Evolutionary conservation across 805 yeast genomes (phyloP), one percentile per base, ranked within the genome.

Genomic region (Wickerhamomyces hampshirensis): DNA sequence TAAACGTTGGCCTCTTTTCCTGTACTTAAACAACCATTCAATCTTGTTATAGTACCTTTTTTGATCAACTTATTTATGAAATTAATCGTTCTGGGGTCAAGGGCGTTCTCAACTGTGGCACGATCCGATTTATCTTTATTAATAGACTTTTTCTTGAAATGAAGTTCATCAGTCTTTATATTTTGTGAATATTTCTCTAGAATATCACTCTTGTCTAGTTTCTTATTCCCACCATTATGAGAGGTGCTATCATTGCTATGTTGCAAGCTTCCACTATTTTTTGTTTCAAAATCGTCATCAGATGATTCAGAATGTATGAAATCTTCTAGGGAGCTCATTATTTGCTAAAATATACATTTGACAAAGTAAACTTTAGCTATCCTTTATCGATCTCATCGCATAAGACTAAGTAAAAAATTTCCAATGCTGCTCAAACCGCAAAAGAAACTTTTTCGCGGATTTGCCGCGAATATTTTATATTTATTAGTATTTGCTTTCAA

Each of bases 1-100:
- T 93, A 93, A 1, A 93, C 97, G 54, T 93, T 93, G n/a, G 98
- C 98, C 60, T 93, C 99, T 59, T 93, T 93, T 32, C 99, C 99
- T 0, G 98, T 93, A 51, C 93, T 80, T 33, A 93, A 70, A 58
- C 98, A 93, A 10, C 98, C 98, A 50, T 89, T 86, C 51, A 93
- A 80, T 47, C 84, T 77, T 2, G 93, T 77, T 23, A 93, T 76
- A 5, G 85, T 73, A 4, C 96, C 96, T 49, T 84, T 80, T 53
- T 80, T 84, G 59, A 86, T 80, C 58, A 93, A 69, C 43, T 85
- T 86, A 35, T 80, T 78, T 37, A 93, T 67, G 53, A 91, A 91
- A 50, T 77, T 68, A 65, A 89, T 69, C 0, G 99, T 93, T 43
- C 98, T 72, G 5, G 98, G 98, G 59, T 93, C 99, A 39, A 93